phyloP scores from a whole-genome alignment of 2,329 filamentous ascomycete species.

The Chaetomium strumarium region DNA sequence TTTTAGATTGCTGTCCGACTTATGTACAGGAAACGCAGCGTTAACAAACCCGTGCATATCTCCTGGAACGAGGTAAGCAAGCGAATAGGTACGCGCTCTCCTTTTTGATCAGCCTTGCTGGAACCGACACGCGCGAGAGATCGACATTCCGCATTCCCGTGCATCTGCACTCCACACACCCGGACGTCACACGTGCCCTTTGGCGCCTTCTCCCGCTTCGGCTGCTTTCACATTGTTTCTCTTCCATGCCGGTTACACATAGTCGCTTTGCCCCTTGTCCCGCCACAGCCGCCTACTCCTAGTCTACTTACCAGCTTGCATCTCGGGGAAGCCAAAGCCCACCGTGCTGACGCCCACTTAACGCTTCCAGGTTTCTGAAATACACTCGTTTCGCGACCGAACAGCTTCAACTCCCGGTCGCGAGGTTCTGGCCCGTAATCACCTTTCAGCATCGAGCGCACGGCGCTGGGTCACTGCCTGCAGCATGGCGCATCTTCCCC shows the following conservation, averaged over 20 bases:
- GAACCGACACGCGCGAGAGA: conserved; percentile 3
- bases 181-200: conserved; percentile 4
- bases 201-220: not conserved
- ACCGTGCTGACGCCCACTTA: no score
- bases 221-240: not conserved
- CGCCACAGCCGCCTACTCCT: no score
- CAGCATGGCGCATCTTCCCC: conserved; percentile 29
- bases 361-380: no score
- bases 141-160: conserved; percentile 10
- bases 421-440: no score
- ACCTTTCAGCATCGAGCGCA: no score
- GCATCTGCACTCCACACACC: conserved; percentile 8
- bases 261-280: not conserved
- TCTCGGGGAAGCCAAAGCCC: not conserved
- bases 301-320: no score
- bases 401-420: no score
- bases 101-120: not conserved
- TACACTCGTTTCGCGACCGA: not conserved
- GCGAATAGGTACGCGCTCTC: not conserved
- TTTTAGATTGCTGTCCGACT: no score
- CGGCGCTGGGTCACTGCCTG: not conserved
- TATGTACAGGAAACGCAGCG: no score
- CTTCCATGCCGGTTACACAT: not conserved
- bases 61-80: not conserved
- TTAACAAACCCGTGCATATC: no score